Evolutionary conservation across 2,329 filamentous ascomycete species (phyloP).

Genomic region (Orbilia ellipsospora): DNA sequence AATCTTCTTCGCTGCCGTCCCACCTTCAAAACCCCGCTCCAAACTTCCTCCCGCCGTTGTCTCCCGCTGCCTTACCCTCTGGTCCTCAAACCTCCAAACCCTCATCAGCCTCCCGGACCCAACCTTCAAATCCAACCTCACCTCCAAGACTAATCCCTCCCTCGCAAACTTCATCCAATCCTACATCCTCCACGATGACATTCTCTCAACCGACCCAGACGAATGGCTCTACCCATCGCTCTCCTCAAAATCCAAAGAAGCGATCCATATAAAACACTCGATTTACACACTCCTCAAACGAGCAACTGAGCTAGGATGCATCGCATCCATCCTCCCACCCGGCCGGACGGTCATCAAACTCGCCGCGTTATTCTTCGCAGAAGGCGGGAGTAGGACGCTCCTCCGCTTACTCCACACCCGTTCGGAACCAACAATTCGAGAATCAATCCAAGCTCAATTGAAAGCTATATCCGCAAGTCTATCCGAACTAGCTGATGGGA

Average conservation of each 20-base stretch:
- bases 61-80: slow-evolving; percentile 30
- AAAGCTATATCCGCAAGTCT: slow-evolving; percentile 2
- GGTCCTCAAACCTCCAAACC: slow-evolving; percentile 26
- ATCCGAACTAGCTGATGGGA: slow-evolving; percentile 10
- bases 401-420: slow-evolving; percentile 13
- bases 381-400: slow-evolving; percentile 20
- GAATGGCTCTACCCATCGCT: slow-evolving; percentile 40
- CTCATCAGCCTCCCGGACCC: slow-evolving; percentile 26
- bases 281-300: slow-evolving; percentile 22
- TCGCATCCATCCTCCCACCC: background rate
- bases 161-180: slow-evolving; percentile 28
- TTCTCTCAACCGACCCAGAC: slow-evolving; percentile 15
- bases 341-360: slow-evolving; percentile 13
- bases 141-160: background rate
- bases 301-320: slow-evolving; percentile 1
- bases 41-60: slow-evolving; percentile 26
- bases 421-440: background rate
- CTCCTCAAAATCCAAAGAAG: slow-evolving; percentile 5
- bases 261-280: slow-evolving; percentile 22
- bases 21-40: slow-evolving; percentile 36
- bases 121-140: slow-evolving; percentile 10
- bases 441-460: background rate
- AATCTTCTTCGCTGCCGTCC: slow-evolving; percentile 42
- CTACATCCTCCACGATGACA: slow-evolving; percentile 35
- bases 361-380: slow-evolving; percentile 32